These are phyloP conservation scores for Fusarium sp. DNA, from an alignment of 2,329 filamentous ascomycete species.

Conservation along the genomic window DNA sequence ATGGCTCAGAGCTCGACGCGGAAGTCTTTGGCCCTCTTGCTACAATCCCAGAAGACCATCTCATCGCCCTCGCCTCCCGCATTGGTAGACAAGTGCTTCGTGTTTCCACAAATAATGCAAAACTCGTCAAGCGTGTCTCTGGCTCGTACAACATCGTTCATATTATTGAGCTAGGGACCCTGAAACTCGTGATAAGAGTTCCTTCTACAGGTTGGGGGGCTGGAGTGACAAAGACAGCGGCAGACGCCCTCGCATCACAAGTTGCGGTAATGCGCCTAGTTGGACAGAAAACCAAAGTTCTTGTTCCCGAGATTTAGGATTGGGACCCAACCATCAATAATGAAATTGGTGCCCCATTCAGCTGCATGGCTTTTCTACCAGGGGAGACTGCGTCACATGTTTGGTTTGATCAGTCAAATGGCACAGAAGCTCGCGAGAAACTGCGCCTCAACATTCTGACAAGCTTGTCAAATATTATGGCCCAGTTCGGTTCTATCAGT, in stretches of 20 bases:
- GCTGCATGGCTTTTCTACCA: constrained; percentile 9
- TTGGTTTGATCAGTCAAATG: constrained; percentile 3
- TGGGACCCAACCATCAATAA: constrained; percentile 10
- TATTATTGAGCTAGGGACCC: background rate
- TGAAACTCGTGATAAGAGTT: constrained; percentile 27
- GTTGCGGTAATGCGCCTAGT: constrained; percentile 21
- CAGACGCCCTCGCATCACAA: constrained; percentile 26
- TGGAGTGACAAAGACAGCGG: constrained; percentile 27
- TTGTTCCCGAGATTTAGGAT: constrained; percentile 4
- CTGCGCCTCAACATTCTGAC: constrained; percentile 9
- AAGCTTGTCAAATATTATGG: background rate
- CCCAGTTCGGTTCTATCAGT: background rate
- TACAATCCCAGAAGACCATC: background rate
- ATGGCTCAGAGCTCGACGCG: background rate
- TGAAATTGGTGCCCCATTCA: constrained; percentile 10
- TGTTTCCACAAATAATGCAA: background rate
- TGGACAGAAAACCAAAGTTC: background rate
- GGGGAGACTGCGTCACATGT: constrained; percentile 2
- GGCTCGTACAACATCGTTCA: constrained; percentile 17
- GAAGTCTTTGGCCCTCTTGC: constrained; percentile 2
- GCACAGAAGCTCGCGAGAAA: background rate
- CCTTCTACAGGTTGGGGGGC: constrained; percentile 24
- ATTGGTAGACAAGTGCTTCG: background rate
- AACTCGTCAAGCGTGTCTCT: background rate
- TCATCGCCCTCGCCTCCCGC: background rate